A percentile compares a stretch with the other conserved stretches of the same genome.
These are phyloP conservation scores for Thalassiosira exigua DNA, from an alignment of 352 stramenopile species.

Conservation along the genomic window DNA sequence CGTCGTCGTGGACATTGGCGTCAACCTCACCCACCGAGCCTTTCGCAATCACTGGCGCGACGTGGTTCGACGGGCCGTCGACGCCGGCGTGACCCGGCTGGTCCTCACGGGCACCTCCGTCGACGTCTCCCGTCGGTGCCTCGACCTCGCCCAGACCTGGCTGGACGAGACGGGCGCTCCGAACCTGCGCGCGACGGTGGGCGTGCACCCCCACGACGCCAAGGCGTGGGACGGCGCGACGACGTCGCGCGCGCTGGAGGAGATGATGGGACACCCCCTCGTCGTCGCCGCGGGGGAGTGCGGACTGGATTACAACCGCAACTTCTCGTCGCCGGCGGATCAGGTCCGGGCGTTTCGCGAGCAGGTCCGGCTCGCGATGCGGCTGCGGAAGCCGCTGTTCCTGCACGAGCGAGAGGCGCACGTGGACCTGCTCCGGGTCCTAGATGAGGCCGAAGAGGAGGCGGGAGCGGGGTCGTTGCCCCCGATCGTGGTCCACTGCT, in stretches of 20 bases:
- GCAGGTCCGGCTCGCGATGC: conserved; percentile 63
- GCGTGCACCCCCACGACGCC: conserved; percentile 67
- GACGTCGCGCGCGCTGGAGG: not conserved
- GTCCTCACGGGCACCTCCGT: conserved; percentile 56
- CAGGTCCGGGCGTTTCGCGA: conserved; percentile 74
- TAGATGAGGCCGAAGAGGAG: conserved; percentile 67
- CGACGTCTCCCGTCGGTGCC: conserved; percentile 29
- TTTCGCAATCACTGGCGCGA: conserved; percentile 63
- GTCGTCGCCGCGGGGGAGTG: conserved; percentile 72
- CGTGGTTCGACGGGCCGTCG: conserved; percentile 52
- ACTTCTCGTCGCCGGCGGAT: conserved; percentile 61
- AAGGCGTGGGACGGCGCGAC: conserved; percentile 51
- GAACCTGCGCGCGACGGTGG: conserved; percentile 59
- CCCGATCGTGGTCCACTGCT: conserved; percentile 89
- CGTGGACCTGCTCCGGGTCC: conserved; percentile 84
- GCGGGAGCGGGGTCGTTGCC: conserved; percentile 60
- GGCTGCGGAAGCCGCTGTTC: conserved; percentile 70
- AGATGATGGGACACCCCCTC: conserved; percentile 50
- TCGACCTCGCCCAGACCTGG: conserved; percentile 51
- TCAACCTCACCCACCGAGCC: conserved; percentile 62
- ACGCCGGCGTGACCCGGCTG: conserved; percentile 54
- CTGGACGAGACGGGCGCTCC: conserved; percentile 31
- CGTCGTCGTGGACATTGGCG: conserved; percentile 48
- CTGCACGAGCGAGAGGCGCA: conserved; percentile 81
- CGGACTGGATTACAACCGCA: conserved; percentile 79